These are phyloP conservation scores for Fusarium burgessii DNA, from an alignment of 2,329 filamentous ascomycete species.

Conservation along the genomic window DNA sequence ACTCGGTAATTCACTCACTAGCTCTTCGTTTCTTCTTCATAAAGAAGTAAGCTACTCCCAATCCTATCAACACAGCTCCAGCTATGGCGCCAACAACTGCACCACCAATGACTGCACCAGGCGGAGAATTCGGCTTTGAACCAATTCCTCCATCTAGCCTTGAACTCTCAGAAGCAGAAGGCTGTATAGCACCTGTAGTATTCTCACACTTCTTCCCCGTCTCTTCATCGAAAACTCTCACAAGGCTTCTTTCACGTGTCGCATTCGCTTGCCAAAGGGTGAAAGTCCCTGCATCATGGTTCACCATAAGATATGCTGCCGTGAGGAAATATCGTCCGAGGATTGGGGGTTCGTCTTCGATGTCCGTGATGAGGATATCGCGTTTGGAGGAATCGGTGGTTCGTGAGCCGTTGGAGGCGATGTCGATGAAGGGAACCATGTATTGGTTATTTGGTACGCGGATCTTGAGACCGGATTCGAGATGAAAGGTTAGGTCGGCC, in stretches of 20 bases:
- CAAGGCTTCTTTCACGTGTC: slow-evolving; percentile 17
- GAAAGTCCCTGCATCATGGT: slow-evolving; percentile 49
- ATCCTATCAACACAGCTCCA: neutral
- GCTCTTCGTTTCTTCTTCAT: neutral
- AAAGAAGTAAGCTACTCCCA: slow-evolving; percentile 9
- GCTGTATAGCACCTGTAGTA: slow-evolving; percentile 23
- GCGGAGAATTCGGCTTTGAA: neutral
- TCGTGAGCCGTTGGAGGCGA: slow-evolving; percentile 45
- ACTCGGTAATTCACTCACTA: neutral
- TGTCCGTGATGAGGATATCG: slow-evolving; percentile 45
- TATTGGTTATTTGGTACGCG: slow-evolving; percentile 49
- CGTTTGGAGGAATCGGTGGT: slow-evolving; percentile 17
- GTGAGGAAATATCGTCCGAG: slow-evolving; percentile 53
- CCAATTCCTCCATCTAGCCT: neutral
- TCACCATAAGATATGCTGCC: slow-evolving; percentile 52
- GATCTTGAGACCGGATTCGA: slow-evolving; percentile 46
- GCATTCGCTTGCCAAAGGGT: slow-evolving; percentile 53
- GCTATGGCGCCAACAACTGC: slow-evolving; percentile 7
- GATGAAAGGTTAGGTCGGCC: slow-evolving; percentile 48
- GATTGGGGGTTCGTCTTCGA: slow-evolving; percentile 37
- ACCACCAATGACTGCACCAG: slow-evolving; percentile 18
- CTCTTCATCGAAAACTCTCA: slow-evolving; percentile 22
- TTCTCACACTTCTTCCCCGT: slow-evolving; percentile 7
- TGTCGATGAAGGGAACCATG: slow-evolving; percentile 45
- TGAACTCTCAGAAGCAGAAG: slow-evolving; percentile 4